Conservation (phyloP, 164 flowering plant genomes). For the Euptelea pleiosperma region DNA sequence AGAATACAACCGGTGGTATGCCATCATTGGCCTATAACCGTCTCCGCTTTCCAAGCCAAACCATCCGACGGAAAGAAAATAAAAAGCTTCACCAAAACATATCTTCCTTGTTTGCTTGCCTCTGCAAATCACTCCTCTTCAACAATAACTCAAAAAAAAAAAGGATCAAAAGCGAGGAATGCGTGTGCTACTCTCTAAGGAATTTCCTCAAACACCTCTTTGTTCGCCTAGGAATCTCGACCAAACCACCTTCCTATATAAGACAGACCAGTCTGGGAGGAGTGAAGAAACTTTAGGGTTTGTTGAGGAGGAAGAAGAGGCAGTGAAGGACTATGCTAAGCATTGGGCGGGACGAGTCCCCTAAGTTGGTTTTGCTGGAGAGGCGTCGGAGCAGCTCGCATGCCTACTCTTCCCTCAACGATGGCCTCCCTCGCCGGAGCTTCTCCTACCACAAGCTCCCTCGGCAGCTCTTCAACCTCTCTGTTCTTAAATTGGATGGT, state of each 20-base stretch:
- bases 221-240: background rate
- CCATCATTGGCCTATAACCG: too few species aligned
- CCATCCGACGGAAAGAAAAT: background rate
- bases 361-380: background rate
- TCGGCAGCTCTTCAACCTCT: conserved; percentile 50
- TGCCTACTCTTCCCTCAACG: too few species aligned
- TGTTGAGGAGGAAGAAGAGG: background rate
- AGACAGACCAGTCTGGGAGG: background rate
- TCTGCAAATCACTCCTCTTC: background rate
- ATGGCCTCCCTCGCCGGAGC: too few species aligned
- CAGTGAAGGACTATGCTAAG: background rate
- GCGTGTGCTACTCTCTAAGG: background rate
- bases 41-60: background rate
- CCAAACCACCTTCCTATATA: background rate
- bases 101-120: background rate
- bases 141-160: background rate
- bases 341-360: background rate
- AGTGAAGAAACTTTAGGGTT: background rate
- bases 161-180: background rate
- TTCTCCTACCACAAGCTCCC: conserved; percentile 51
- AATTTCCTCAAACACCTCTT: too few species aligned
- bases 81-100: background rate
- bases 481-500: conserved; percentile 77
- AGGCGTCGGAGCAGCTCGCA: background rate
- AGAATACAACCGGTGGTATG: too few species aligned